These are phyloP conservation scores for Candida odintsovae DNA, from an alignment of 805 yeast species.

Conservation along the genomic window DNA sequence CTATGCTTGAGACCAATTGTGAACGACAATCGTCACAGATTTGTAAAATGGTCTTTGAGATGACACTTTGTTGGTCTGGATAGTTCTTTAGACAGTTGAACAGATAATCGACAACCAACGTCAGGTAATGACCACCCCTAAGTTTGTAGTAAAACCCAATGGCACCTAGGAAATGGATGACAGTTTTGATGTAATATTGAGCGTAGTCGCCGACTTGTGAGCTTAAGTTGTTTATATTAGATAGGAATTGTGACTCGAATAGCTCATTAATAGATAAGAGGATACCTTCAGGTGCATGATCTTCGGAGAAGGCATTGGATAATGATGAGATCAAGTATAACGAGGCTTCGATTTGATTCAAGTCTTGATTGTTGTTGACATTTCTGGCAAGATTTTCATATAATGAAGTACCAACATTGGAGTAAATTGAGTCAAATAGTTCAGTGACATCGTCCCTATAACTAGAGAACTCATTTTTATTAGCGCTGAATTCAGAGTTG, in stretches of 20 bases:
- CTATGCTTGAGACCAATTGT: conserved; percentile 35
- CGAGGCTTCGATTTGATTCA: conserved; percentile 51
- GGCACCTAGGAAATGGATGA: conserved; percentile 53
- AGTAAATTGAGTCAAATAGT: conserved; percentile 64
- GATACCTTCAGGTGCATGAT: conserved; percentile 21
- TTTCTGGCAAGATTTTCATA: conserved; percentile 37
- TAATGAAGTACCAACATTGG: conserved; percentile 52
- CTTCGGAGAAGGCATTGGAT: conserved; percentile 41
- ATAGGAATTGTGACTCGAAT: conserved; percentile 27
- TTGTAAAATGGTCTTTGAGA: conserved; percentile 52
- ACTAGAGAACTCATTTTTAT: conserved; percentile 47
- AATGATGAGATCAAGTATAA: conserved; percentile 53
- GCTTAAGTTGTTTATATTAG: conserved; percentile 16
- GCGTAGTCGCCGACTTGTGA: not conserved
- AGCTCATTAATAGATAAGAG: conserved; percentile 19
- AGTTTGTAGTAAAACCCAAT: conserved; percentile 54
- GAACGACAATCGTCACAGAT: conserved; percentile 51
- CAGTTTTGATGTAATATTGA: conserved; percentile 35
- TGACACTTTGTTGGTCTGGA: conserved; percentile 28
- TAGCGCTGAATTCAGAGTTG: conserved; percentile 27
- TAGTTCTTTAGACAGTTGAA: conserved; percentile 33
- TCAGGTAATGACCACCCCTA: conserved; percentile 47
- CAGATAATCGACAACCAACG: conserved; percentile 49
- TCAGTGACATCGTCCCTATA: conserved; percentile 77
- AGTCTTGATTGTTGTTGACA: conserved; percentile 24